Evolutionary conservation across 192 early-diverging fungal genomes (phyloP).

Genomic region (Dissophora globulifera): DNA sequence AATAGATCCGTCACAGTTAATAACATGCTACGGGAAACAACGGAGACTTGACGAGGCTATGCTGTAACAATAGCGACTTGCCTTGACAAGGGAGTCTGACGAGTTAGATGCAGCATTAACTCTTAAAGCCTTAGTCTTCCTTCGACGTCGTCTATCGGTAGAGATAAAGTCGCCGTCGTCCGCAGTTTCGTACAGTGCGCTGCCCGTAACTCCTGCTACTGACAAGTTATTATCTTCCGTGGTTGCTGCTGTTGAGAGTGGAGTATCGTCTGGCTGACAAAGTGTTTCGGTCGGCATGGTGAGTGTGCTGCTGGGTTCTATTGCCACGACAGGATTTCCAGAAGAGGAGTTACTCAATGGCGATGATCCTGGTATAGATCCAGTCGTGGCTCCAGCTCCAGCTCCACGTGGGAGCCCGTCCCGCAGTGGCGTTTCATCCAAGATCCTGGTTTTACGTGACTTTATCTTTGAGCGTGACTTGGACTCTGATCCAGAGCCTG

Average conservation of each 20-base stretch:
- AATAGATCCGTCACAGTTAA: too few relatives aligned
- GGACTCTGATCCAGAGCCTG: constrained; percentile 48
- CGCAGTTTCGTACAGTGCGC: constrained; percentile 21
- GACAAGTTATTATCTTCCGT: neutral
- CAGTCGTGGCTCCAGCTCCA: too few relatives aligned
- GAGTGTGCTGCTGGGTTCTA: too few relatives aligned
- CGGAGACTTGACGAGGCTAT: neutral
- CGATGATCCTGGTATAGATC: too few relatives aligned
- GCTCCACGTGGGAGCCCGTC: neutral
- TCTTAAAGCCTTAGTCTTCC: constrained; percentile 14
- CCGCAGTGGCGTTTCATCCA: neutral
- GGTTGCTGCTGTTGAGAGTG: neutral
- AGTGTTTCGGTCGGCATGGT: neutral
- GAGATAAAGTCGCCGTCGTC: constrained; percentile 49
- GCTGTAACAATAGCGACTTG: too few relatives aligned
- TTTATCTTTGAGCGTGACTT: constrained; percentile 28
- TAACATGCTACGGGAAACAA: too few relatives aligned
- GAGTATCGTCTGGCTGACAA: neutral
- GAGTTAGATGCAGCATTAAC: constrained; percentile 4
- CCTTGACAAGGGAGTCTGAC: constrained; percentile 34
- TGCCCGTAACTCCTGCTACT: neutral
- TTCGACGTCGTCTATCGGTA: constrained; percentile 37
- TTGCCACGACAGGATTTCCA: too few relatives aligned
- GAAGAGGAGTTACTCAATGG: too few relatives aligned
- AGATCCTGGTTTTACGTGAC: constrained; percentile 14